Evolutionary conservation across 176 grass and related monocot genomes (phyloP).

Genomic region (Zea luxurians): DNA sequence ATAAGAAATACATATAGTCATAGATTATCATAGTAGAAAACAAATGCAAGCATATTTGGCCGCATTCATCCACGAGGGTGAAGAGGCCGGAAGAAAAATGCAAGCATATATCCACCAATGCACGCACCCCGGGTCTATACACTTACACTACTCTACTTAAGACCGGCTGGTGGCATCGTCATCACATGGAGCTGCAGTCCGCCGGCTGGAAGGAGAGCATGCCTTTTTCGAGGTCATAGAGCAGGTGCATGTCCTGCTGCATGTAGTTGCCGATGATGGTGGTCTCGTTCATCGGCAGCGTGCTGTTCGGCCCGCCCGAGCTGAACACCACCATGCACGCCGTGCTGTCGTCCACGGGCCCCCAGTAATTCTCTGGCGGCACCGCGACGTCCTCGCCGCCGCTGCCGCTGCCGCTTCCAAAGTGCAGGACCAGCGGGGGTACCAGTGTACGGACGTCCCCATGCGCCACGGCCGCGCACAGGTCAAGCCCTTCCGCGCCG

Average conservation of each 20-base stretch:
- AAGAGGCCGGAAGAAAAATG: too few species aligned
- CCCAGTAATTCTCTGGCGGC: slow-evolving; percentile 31
- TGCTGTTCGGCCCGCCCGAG: not conserved
- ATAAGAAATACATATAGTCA: too few species aligned
- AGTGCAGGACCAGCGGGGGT: slow-evolving; percentile 13
- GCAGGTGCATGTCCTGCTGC: slow-evolving; percentile 41
- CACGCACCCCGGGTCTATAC: too few species aligned
- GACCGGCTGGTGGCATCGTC: too few species aligned
- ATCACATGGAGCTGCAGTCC: slow-evolving; percentile 25
- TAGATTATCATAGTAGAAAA: too few species aligned
- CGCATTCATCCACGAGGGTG: too few species aligned
- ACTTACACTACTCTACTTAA: too few species aligned
- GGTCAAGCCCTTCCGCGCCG: not conserved
- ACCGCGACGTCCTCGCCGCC: not conserved
- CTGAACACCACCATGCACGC: slow-evolving; percentile 12
- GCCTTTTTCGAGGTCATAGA: slow-evolving; percentile 16
- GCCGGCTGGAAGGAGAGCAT: slow-evolving; percentile 31
- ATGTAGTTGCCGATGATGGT: slow-evolving; percentile 31
- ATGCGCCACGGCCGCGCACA: not conserved
- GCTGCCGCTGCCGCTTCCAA: not conserved
- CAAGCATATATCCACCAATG: too few species aligned
- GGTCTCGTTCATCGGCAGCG: not conserved
- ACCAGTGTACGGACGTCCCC: not conserved
- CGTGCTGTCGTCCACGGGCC: not conserved
- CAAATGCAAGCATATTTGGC: too few species aligned